These are phyloP conservation scores for Globisporangium emineosum DNA, from an alignment of 352 stramenopile genomes.

Conservation along the genomic window DNA sequence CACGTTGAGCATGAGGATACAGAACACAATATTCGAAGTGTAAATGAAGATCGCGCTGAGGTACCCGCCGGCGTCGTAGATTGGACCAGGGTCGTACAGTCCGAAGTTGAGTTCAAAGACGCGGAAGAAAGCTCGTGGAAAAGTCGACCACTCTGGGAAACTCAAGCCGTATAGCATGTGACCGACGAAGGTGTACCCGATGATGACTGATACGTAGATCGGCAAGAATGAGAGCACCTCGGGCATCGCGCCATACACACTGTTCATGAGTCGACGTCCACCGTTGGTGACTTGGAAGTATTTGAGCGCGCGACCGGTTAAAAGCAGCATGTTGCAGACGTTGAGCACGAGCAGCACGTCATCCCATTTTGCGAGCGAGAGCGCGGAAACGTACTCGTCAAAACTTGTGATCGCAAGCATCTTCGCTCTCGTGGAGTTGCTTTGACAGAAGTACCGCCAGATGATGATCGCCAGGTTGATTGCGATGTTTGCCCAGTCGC, in stretches of 20 bases:
- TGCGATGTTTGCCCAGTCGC: slow-evolving; percentile 63
- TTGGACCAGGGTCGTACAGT: slow-evolving; percentile 60
- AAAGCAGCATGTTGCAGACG: slow-evolving; percentile 59
- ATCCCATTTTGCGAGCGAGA: slow-evolving; percentile 52
- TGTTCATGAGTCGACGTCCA: slow-evolving; percentile 55
- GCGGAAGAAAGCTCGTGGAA: slow-evolving; percentile 52
- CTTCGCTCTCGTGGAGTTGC: slow-evolving; percentile 25
- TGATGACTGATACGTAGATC: slow-evolving; percentile 60
- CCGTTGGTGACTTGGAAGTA: slow-evolving; percentile 75
- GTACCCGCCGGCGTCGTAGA: slow-evolving; percentile 61
- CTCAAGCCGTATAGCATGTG: slow-evolving; percentile 70
- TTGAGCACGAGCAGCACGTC: slow-evolving; percentile 61
- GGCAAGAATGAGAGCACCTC: slow-evolving; percentile 67
- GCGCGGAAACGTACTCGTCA: slow-evolving; percentile 49
- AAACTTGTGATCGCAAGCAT: slow-evolving; percentile 53
- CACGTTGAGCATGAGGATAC: slow-evolving; percentile 75
- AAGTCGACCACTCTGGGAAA: slow-evolving; percentile 63
- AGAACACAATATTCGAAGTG: slow-evolving; percentile 63
- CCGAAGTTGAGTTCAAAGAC: slow-evolving; percentile 78
- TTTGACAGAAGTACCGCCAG: slow-evolving; percentile 59
- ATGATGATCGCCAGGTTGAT: slow-evolving; percentile 53
- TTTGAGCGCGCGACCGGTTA: slow-evolving; percentile 62
- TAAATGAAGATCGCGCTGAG: slow-evolving; percentile 73
- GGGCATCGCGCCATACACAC: slow-evolving; percentile 71
- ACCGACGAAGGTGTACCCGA: slow-evolving; percentile 67